Base-by-base conservation (phyloP, 176 grass and related monocot species). In the Cenchrus fungigraminus region DNA sequence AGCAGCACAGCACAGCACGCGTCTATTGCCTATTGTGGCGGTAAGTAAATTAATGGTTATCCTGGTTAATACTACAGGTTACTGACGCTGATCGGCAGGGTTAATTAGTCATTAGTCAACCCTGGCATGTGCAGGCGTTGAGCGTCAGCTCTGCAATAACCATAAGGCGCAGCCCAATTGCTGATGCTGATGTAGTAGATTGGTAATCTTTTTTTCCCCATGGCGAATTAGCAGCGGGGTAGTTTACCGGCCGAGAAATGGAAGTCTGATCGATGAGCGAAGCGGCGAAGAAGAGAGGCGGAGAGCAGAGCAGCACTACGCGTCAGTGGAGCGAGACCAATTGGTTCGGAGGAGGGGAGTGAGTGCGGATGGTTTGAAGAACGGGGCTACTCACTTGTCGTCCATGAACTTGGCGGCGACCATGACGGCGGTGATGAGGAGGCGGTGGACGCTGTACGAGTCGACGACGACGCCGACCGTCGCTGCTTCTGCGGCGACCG, bases 351-450 rank as follows among this genome's bases (percentile, higher is more conserved):
- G 5, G 7, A 2, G 25, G 10, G 31, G 31, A 32, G 31, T 2
- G 31, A 65, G 28, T 37, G 31, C 2, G 25, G 16, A 45, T 8
- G 50, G 37, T 40, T 4, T 31, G 59, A 4, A 61, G 61, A 70
- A 2, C 3, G 51, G 55, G 16, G 17, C 0, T 60, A 60, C 93
- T 91, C 67, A 95, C 91, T 87, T 87, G 84, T 96, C 88, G 58
- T 91, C 94, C 76, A 87, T 82, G 87, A 93, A 95, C 74, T 93
- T 93, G 73, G 88, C 84, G 45, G 91, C 86, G 32, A 90, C 86
- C 90, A 93, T 79, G 47, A 95, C 88, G 68, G 88, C 84, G 70
- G 91, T 89, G 87, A 93, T 91, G 86, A 95, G 94, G 44, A 95
- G 86, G 1, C 88, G 86, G 73, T 93, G 94, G 17, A 93, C 86